Evolutionary conservation across 1,139 yeast species (phyloP).

Genomic region (Dujonia santamariae): DNA sequence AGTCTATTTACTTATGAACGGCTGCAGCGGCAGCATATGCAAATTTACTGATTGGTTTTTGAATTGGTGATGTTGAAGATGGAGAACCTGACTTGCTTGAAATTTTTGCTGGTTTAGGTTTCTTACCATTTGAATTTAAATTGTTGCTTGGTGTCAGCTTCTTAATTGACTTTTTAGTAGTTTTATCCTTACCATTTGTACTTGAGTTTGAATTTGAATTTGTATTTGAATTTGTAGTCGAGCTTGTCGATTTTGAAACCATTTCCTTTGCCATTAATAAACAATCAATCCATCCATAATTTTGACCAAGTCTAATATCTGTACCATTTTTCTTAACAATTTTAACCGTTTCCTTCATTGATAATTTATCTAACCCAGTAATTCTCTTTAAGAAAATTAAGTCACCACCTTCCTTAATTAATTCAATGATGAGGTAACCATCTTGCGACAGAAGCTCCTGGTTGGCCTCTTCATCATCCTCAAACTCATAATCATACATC

Average conservation of each 20-base stretch:
- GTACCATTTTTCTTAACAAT: constrained; percentile 36
- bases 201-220: too few species aligned
- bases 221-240: not conserved
- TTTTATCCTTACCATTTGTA: too few species aligned
- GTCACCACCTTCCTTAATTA: constrained; percentile 53
- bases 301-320: constrained; percentile 32
- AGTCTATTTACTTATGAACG: constrained; percentile 29
- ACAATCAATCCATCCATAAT: constrained; percentile 48
- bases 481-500: constrained; percentile 77
- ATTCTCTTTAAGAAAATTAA: constrained; percentile 55
- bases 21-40: constrained; percentile 52
- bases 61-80: constrained; percentile 14
- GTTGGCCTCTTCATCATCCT: constrained; percentile 29
- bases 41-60: constrained; percentile 24
- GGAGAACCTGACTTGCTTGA: too few species aligned
- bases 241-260: constrained; percentile 16
- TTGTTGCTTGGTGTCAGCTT: not conserved
- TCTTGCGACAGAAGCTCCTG: constrained; percentile 22
- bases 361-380: constrained; percentile 19
- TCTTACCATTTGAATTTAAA: constrained; percentile 1
- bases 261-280: constrained; percentile 42
- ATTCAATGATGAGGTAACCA: constrained; percentile 66
- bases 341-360: constrained; percentile 28
- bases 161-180: constrained; percentile 7
- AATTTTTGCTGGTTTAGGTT: constrained; percentile 8